Percentiles rank a stretch among this genome's conserved stretches.
These are phyloP conservation scores for Curvularia spicifera DNA, from an alignment of 2,329 filamentous ascomycete species.

Conservation along the genomic window DNA sequence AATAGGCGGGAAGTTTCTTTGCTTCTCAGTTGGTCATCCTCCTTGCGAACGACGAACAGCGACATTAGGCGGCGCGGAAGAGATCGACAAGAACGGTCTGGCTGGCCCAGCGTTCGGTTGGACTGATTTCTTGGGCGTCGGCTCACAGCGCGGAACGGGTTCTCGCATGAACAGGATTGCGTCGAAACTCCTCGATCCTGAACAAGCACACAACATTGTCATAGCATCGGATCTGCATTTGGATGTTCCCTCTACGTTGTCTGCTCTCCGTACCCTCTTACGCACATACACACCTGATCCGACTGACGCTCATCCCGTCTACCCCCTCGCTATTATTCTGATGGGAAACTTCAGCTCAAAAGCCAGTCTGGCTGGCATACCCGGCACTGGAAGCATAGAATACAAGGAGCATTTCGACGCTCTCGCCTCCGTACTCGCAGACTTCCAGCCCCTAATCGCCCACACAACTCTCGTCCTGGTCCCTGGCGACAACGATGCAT, in stretches of 20 bases:
- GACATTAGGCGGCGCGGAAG: slow-evolving; percentile 73
- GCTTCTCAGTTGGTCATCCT: slow-evolving; percentile 88
- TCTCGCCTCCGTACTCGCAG: slow-evolving; percentile 79
- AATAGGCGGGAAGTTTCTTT: slow-evolving; percentile 90
- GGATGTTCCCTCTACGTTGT: slow-evolving; percentile 79
- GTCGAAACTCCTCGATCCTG: slow-evolving; percentile 63
- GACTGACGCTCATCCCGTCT: slow-evolving; percentile 63
- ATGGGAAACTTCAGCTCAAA: slow-evolving; percentile 80
- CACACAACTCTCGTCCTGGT: slow-evolving; percentile 88
- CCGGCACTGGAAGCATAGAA: slow-evolving; percentile 82
- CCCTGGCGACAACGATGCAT: slow-evolving; percentile 96
- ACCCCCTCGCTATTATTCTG: slow-evolving; percentile 80
- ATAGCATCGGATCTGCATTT: slow-evolving; percentile 86
- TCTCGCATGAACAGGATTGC: slow-evolving; percentile 83
- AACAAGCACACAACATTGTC: slow-evolving; percentile 63
- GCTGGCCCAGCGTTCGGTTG: slow-evolving; percentile 73
- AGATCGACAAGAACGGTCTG: slow-evolving; percentile 48
- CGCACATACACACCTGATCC: slow-evolving; percentile 66
- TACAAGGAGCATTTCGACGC: slow-evolving; percentile 97
- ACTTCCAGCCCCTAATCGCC: slow-evolving; percentile 81
- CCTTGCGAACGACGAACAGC: slow-evolving; percentile 84
- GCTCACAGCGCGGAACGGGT: slow-evolving; percentile 85
- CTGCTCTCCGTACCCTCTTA: slow-evolving; percentile 81
- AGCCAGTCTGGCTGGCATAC: slow-evolving; percentile 66
- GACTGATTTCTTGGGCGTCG: slow-evolving; percentile 94